These are phyloP conservation scores for Liquidambar formosana DNA, from an alignment of 164 flowering plant genomes.

Conservation along the genomic window DNA sequence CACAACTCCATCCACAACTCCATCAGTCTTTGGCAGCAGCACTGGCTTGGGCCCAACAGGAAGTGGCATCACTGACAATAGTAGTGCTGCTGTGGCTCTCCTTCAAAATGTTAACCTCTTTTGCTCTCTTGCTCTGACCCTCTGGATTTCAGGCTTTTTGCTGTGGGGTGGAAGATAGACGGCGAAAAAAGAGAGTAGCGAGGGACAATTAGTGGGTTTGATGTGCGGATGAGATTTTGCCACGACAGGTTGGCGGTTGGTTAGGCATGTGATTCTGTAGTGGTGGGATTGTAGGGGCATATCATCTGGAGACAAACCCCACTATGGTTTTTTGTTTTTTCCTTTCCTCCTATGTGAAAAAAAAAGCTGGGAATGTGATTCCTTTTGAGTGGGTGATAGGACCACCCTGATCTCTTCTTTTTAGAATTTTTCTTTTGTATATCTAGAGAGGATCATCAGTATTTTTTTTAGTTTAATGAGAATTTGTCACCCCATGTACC, in stretches of 20 bases:
- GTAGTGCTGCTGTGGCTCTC: background rate
- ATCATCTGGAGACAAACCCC: slow-evolving; percentile 30
- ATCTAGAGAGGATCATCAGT: slow-evolving; percentile 8
- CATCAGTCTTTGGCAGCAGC: slow-evolving; percentile 4
- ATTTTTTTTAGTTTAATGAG: slow-evolving; percentile 16
- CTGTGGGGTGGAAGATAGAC: slow-evolving; percentile 9
- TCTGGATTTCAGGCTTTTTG: slow-evolving; percentile 9
- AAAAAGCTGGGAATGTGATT: slow-evolving; percentile 32
- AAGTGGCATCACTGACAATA: background rate
- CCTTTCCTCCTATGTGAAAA: slow-evolving; percentile 7
- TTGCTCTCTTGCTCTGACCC: slow-evolving; percentile 2
- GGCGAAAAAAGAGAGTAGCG: background rate
- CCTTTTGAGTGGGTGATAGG: slow-evolving; percentile 23
- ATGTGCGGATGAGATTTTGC: slow-evolving; percentile 39
- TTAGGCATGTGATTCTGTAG: slow-evolving; percentile 3
- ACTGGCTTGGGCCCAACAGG: slow-evolving; percentile 22
- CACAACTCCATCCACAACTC: slow-evolving; percentile 2
- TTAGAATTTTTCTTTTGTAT: slow-evolving; percentile 14
- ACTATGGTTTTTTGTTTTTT: slow-evolving; percentile 22
- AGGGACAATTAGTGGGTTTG: slow-evolving; percentile 8
- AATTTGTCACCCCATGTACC: background rate
- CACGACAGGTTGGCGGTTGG: slow-evolving; percentile 9
- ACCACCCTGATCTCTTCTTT: slow-evolving; percentile 15
- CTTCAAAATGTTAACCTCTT: background rate
- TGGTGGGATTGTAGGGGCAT: too few relatives aligned